Percentiles rank a stretch among this genome's conserved stretches.
These are phyloP conservation scores for Hypsizygus ulmarius DNA, from an alignment of 1,284 basidiomycete genomes.

Conservation along the genomic window DNA sequence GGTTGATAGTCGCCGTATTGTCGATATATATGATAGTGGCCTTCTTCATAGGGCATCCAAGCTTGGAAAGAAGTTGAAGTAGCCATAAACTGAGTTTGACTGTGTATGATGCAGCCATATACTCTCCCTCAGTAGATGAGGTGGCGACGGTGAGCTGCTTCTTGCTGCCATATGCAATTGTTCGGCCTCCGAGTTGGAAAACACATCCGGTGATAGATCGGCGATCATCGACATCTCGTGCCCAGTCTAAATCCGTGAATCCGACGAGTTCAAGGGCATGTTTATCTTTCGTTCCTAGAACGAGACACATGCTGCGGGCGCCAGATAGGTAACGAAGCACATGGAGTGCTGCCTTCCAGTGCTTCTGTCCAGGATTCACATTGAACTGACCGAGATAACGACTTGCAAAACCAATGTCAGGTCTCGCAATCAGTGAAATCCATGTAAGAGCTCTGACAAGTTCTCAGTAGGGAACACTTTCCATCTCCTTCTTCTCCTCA, in stretches of 20 bases:
- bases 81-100: constrained; percentile 6
- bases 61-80: constrained; percentile 2
- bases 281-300: constrained; percentile 1
- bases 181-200: constrained; percentile 1
- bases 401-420: constrained; percentile 1
- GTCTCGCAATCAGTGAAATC: neutral
- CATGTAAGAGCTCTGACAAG: too few relatives aligned
- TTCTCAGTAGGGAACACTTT: too few relatives aligned
- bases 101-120: constrained; percentile 2
- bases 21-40: constrained; percentile 5
- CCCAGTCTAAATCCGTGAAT: constrained; percentile 12
- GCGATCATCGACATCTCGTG: constrained; percentile 2
- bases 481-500: too few relatives aligned
- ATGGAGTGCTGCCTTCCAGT: constrained; percentile 1
- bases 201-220: constrained; percentile 8
- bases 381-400: neutral
- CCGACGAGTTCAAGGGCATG: constrained; percentile 2
- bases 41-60: neutral
- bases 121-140: constrained; percentile 3
- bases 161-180: constrained; percentile 2
- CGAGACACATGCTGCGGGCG: neutral
- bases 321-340: constrained; percentile 6
- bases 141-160: neutral
- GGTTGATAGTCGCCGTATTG: constrained; percentile 4
- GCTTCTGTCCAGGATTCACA: constrained; percentile 1